Evolutionary conservation across 2,329 filamentous ascomycete genomes (phyloP), one percentile per base, ranked within the genome.

Genomic region (Didymella exigua): DNA sequence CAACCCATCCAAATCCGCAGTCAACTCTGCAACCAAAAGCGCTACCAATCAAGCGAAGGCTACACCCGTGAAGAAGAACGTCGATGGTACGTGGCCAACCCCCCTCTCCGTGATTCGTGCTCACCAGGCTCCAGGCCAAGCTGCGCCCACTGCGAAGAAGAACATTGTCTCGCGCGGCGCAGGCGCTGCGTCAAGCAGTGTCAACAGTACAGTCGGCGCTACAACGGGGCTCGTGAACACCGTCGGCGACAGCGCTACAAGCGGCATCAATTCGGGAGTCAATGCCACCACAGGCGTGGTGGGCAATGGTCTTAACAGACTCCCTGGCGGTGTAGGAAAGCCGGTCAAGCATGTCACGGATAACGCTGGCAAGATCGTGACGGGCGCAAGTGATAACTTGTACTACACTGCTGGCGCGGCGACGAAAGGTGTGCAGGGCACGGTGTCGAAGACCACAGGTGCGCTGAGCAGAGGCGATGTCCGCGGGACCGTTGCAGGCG

Each of bases 391-490:
- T 16, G 70, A 73, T 30, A 75, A 76, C 29, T 53, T 76, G 21
- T 76, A 78, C 29, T 76, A 77, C 51, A 78, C 77, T 4, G 63
- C 72, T 6, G 74, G 73, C 0, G 69, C 68, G 10, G 71, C 76
- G 9, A 78, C 77, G 3, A 74, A 73, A 44, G 77, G 77, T 0
- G 51, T 79, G 5, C 76, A 78, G 27, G 72, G 74, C 4, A 79
- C 77, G 0, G 73, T 78, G 3, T 74, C 71, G 13, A 78, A 79
- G 55, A 80, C 78, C 0, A 78, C 77, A 1, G 67, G 69, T 3
- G 77, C 76, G 5, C 46, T 79, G n/a, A 76, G 76, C 1, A 73
- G 69, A 49, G 77, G 77, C 1, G 77, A 80, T 62, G 58, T 76
- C 14, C 72, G 67, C 43, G 77, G 77, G 0, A 70, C 70, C 2